Base-by-base conservation (phyloP, 2,329 filamentous ascomycete species). In the Calycina marina region DNA sequence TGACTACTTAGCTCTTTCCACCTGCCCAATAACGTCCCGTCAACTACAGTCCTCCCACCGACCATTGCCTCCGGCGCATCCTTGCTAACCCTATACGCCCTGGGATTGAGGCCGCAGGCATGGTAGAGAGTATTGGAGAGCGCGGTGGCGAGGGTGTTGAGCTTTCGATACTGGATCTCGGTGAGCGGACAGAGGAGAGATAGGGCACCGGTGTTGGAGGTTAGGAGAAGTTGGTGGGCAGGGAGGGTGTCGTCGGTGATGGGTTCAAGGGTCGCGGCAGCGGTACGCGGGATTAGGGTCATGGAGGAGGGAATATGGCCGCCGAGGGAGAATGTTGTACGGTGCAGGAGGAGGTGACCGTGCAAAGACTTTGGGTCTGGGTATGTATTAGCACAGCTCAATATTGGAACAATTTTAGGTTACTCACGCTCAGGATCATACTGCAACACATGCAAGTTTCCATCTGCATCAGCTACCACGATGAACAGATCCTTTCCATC, bases 291-390 rank as follows among this genome's bases (percentile, higher is more conserved):
- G 18, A 96, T 66, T 30, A 94, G 70, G 13, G 77, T 73, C 44
- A 85, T 77, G 22, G 69, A 70, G 1, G 80, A 77, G 0, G 81
- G 73, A 41, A 77, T 69, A 54, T 93, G 82, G 12, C 72, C 72
- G 22, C 83, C 85, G 0, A 82, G 75, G 51, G 86, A 78, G 59
- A 98, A 96, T 37, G 84, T 82, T 32, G 81, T 83, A 38, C 82
- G 76, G 55, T 88, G 83, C 5, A 98, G 69, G 14, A 98, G 70
- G 25, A 86, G 72, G 48, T 86, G 79, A 30, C 90, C 90, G 36
- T 88, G 81, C 18, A 93, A 72, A 5, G 85, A 92, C 61, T 93
- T 92, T 11, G 88, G 88, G 51, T 96, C 86, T 93, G 44, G 34
- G 8, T 14, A 4, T 9, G 6, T 20, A 18, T 27, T 28, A 34